These are phyloP conservation scores for Teratosphaeria viscida DNA, from an alignment of 2,329 filamentous ascomycete genomes.

Conservation along the genomic window DNA sequence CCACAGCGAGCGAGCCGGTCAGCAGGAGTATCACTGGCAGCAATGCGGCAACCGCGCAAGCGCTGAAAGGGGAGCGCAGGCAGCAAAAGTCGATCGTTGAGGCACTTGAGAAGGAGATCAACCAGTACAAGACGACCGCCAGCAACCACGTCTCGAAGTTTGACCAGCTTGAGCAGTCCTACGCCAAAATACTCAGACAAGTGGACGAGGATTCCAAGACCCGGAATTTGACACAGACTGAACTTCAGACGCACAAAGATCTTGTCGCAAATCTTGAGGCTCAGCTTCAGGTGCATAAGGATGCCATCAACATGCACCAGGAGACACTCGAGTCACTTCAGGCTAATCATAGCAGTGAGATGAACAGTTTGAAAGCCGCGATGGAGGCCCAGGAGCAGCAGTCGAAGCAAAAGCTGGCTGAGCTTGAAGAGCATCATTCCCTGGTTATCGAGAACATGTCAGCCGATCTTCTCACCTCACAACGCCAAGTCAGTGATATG, in stretches of 20 bases:
- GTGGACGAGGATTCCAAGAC: slow-evolving; percentile 56
- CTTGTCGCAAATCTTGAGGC: slow-evolving; percentile 46
- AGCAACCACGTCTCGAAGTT: slow-evolving; percentile 59
- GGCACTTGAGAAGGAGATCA: slow-evolving; percentile 60
- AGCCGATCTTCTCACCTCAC: slow-evolving; percentile 49
- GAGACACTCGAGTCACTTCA: slow-evolving; percentile 43
- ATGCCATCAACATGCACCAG: slow-evolving; percentile 44
- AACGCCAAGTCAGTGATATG: slow-evolving; percentile 49
- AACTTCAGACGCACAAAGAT: slow-evolving; percentile 41
- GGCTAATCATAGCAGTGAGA: slow-evolving; percentile 43
- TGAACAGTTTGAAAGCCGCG: slow-evolving; percentile 51
- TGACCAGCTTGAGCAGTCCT: slow-evolving; percentile 61
- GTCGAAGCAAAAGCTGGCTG: slow-evolving; percentile 23
- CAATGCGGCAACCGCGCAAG: neutral
- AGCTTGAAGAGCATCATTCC: slow-evolving; percentile 27
- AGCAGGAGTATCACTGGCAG: slow-evolving; percentile 9
- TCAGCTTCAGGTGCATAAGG: slow-evolving; percentile 47
- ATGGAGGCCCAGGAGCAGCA: slow-evolving; percentile 32
- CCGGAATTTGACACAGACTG: slow-evolving; percentile 45
- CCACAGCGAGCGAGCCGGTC: slow-evolving; percentile 6
- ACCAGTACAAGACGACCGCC: slow-evolving; percentile 69
- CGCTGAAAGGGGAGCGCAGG: slow-evolving; percentile 30
- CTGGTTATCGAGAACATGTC: slow-evolving; percentile 38
- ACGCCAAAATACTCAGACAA: slow-evolving; percentile 54
- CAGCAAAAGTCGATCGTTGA: slow-evolving; percentile 44